A percentile compares a stretch with the other conserved stretches of the same genome.
Evolutionary conservation across 352 stramenopile species (phyloP).

Genomic region (Phytophthora parvispora): DNA sequence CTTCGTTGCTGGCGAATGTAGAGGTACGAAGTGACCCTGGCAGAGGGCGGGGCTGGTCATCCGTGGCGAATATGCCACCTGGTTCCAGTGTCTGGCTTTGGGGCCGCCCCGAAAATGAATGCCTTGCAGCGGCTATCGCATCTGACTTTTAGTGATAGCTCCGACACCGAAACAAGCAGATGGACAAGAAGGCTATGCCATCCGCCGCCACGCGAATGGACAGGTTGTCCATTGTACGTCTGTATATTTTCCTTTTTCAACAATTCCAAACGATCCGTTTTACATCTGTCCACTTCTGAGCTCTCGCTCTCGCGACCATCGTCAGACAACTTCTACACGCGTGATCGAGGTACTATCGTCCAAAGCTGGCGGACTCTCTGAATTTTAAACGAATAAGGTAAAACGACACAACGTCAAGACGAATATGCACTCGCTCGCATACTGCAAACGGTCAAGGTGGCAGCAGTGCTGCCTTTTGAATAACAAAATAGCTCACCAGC

Average conservation of each 20-base stretch:
- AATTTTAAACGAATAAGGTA: slow-evolving; percentile 22
- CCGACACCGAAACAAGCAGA: slow-evolving; percentile 2
- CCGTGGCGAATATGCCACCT: slow-evolving; percentile 30
- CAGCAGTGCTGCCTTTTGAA: slow-evolving; percentile 29
- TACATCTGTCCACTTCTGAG: neutral
- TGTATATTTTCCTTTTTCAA: slow-evolving; percentile 1
- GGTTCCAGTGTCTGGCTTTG: slow-evolving; percentile 22
- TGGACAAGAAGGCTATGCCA: slow-evolving; percentile 7
- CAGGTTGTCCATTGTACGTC: neutral
- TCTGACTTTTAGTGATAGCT: slow-evolving; percentile 1
- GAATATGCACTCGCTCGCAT: slow-evolving; percentile 23
- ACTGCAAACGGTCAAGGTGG: slow-evolving; percentile 8
- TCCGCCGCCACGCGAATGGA: neutral
- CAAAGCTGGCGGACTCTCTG: slow-evolving; percentile 9
- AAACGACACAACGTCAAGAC: slow-evolving; percentile 21
- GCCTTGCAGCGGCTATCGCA: neutral
- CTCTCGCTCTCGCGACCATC: neutral
- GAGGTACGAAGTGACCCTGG: slow-evolving; percentile 32
- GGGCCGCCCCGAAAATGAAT: no score
- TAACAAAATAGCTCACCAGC: slow-evolving; percentile 30
- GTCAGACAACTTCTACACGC: slow-evolving; percentile 10
- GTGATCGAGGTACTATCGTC: neutral
- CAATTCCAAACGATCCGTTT: slow-evolving; percentile 2
- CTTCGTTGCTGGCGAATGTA: slow-evolving; percentile 19
- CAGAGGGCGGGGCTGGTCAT: slow-evolving; percentile 32